Percentiles rank a stretch among this genome's conserved stretches.
Evolutionary conservation across 495 filamentous ascomycete species (phyloP).

Genomic region (Aspergillus panamensis): DNA sequence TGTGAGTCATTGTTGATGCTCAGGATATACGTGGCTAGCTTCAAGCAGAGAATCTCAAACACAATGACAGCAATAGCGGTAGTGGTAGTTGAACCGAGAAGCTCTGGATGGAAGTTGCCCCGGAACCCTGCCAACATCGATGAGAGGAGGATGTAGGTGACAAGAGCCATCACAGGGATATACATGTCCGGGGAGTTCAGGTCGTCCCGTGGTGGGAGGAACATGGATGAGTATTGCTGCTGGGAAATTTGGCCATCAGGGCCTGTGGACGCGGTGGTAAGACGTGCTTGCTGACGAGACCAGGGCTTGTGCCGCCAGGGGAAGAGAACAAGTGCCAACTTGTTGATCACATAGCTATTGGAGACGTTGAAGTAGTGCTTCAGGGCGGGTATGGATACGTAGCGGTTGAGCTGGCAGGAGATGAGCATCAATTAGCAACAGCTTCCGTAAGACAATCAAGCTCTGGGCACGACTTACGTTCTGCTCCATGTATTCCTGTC

Average conservation of each 20-base stretch:
- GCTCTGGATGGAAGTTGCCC: slow-evolving; percentile 91
- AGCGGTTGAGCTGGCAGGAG: slow-evolving; percentile 72
- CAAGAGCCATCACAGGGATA: slow-evolving; percentile 81
- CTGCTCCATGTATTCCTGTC: slow-evolving; percentile 88
- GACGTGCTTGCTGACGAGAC: slow-evolving; percentile 67
- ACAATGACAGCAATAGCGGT: slow-evolving; percentile 76
- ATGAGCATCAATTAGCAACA: slow-evolving; percentile 16
- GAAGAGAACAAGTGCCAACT: slow-evolving; percentile 86
- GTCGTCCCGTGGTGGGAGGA: slow-evolving; percentile 92
- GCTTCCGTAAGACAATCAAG: background rate
- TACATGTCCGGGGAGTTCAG: slow-evolving; percentile 99
- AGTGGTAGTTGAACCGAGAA: slow-evolving; percentile 83
- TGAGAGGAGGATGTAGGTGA: slow-evolving; percentile 93
- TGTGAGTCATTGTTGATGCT: slow-evolving; percentile 86
- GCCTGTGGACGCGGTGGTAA: slow-evolving; percentile 50
- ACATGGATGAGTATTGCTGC: slow-evolving; percentile 70
- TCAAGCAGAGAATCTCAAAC: slow-evolving; percentile 83
- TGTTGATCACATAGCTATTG: slow-evolving; percentile 83
- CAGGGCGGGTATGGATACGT: slow-evolving; percentile 85
- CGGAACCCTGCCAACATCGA: slow-evolving; percentile 84
- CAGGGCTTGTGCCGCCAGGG: slow-evolving; percentile 97
- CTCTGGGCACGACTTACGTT: slow-evolving; percentile 54
- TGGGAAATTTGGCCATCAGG: slow-evolving; percentile 58
- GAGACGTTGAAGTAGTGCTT: slow-evolving; percentile 98
- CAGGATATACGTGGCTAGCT: slow-evolving; percentile 88